A percentile compares a stretch with the other conserved stretches of the same genome.
Evolutionary conservation across 192 early-diverging fungal species (phyloP).

Genomic region (Rhizophagus clarus): DNA sequence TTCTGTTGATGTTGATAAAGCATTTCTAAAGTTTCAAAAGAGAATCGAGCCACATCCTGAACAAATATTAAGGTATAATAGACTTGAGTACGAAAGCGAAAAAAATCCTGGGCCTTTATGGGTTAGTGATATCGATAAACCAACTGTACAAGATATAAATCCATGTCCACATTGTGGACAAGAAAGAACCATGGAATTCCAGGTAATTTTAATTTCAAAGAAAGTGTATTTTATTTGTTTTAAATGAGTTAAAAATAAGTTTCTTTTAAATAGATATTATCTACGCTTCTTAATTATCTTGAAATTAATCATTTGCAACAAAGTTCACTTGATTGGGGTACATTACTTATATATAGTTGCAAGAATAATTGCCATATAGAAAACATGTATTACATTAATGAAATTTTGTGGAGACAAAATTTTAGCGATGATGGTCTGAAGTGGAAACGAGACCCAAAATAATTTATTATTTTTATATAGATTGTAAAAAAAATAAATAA

Average conservation of each 20-base stretch:
- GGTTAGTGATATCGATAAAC: conserved; percentile 72
- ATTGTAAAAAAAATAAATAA: too few relatives aligned
- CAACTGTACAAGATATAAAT: conserved; percentile 57
- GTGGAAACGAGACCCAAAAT: background rate
- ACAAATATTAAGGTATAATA: conserved; percentile 82
- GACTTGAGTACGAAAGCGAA: conserved; percentile 60
- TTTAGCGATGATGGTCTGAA: conserved; percentile 82
- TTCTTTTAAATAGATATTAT: conserved; percentile 65
- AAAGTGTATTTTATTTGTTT: background rate
- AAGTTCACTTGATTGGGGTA: conserved; percentile 90
- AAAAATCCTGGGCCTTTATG: conserved; percentile 69
- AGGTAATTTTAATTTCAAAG: conserved; percentile 47
- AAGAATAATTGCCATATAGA: conserved; percentile 70
- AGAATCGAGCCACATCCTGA: conserved; percentile 74
- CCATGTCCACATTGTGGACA: conserved; percentile 74
- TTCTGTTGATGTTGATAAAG: conserved; percentile 81
- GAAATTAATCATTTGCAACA: conserved; percentile 67
- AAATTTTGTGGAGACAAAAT: conserved; percentile 74
- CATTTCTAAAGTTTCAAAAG: conserved; percentile 90
- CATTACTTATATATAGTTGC: conserved; percentile 86
- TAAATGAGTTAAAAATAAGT: background rate
- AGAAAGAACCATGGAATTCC: conserved; percentile 86
- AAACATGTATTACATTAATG: conserved; percentile 62
- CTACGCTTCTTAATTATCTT: conserved; percentile 83
- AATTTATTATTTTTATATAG: background rate